Base-by-base conservation (phyloP, 2,329 filamentous ascomycete genomes). In the Knufia fluminis region DNA sequence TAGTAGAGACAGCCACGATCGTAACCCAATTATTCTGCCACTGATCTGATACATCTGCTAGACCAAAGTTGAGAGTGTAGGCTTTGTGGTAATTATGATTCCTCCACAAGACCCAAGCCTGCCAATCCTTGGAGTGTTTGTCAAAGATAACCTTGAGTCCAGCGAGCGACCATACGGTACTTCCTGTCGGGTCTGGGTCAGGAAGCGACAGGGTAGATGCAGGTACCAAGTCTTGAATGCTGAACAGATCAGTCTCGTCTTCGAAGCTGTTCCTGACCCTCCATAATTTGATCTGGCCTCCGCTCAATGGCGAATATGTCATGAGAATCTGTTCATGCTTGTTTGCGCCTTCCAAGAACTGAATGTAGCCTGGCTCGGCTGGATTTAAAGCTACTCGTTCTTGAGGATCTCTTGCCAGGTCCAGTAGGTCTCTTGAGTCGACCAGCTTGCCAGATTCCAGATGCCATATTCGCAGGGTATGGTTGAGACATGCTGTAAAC, bases 251-350 rank as follows among this genome's bases (percentile, higher is more conserved):
- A 17, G 22, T 17, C 2, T 56, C 68, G 56, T 58, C 69, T 55
- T 59, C 84, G 74, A 58, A 77, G n/a, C 67, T 77, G 47, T 82
- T 78, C 57, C 82, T 78, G 16, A 85, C 78, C 47, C 79, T 78
- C 87, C 90, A 98, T 63, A 98, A 90, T 65, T 95, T 97, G 75
- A 98, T 97, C 62, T 91, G 84, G 31, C 92, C 86, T 35, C 82
- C 79, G 24, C 89, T 85, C 55, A 92, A 80, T 0, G 92, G 91
- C 9, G 90, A 96, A 66, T 89, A 95, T 7, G 88, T 91, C 32
- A 87, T 80, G 47, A 91, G 78, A 51, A 54, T 54, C 3, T 54
- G 54, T 31, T 53, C 52, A 20, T 52, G 53, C 26, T 52, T 42
- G 19, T 26, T 39, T 14, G 32, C 41, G 24, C 46, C 39, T 32